A percentile compares a stretch with the other conserved stretches of the same genome.
Conservation (phyloP, 805 yeast genomes). For the Spencermartinsiella europaea region DNA sequence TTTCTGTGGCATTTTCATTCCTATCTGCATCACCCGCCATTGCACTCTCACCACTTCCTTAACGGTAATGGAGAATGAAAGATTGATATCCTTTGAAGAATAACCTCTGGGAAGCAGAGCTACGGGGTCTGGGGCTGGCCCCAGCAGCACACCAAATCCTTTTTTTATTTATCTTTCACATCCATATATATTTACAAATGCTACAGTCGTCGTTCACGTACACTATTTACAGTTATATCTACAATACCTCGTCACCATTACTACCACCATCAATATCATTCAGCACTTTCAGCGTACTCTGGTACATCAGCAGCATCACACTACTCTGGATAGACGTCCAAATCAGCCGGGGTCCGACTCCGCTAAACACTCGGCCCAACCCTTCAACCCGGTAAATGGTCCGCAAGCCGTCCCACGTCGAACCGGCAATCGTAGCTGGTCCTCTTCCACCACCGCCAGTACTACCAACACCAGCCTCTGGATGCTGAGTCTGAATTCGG, state of each 20-base stretch:
- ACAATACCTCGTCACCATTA: neutral
- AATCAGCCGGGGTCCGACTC: slow-evolving; percentile 92
- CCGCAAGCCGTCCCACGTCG: slow-evolving; percentile 47
- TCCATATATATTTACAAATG: no score
- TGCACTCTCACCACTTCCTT: no score
- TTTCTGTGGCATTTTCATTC: no score
- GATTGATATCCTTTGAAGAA: no score
- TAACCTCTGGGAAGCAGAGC: no score
- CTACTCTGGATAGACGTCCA: slow-evolving; percentile 97
- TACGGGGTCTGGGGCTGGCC: no score
- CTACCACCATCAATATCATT: slow-evolving; percentile 24
- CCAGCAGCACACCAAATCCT: no score
- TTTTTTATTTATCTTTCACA: no score
- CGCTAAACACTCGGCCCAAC: slow-evolving; percentile 71
- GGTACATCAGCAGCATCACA: slow-evolving; percentile 86
- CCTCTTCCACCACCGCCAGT: no score
- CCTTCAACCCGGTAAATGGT: slow-evolving; percentile 73
- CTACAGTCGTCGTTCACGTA: no score
- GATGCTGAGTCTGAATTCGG: slow-evolving; percentile 76
- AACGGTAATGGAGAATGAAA: no score
- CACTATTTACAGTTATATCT: slow-evolving; percentile 4
- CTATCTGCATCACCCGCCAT: no score
- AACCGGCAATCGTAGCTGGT: slow-evolving; percentile 32
- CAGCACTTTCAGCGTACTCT: slow-evolving; percentile 58
- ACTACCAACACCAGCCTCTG: slow-evolving; percentile 1